Conservation (phyloP, 139 green algal genomes). For the Pseudopediastrum boryanum region DNA sequence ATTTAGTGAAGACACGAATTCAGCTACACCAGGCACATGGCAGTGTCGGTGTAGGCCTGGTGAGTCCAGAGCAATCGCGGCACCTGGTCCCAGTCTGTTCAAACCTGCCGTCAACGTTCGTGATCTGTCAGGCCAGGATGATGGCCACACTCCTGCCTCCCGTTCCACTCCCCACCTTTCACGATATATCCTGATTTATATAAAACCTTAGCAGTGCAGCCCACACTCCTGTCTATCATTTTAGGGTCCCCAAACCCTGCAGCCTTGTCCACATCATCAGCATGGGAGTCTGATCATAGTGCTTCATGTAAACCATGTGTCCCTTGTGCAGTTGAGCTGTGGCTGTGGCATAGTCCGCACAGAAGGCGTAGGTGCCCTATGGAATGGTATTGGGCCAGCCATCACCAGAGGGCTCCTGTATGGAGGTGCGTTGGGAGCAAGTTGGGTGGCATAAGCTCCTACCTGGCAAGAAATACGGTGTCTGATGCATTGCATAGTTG, state of each 20-base stretch:
- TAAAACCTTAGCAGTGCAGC: neutral
- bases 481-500: too few species aligned
- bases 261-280: too few species aligned
- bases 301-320: neutral
- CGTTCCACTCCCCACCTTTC: too few species aligned
- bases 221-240: neutral
- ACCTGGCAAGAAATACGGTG: too few species aligned
- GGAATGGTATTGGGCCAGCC: slow-evolving; percentile 59
- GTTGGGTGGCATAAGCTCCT: too few species aligned
- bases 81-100: too few species aligned
- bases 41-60: slow-evolving; percentile 7
- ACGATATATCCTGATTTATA: slow-evolving; percentile 6
- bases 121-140: too few species aligned
- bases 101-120: too few species aligned
- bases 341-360: slow-evolving; percentile 33
- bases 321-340: slow-evolving; percentile 33
- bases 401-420: slow-evolving; percentile 63
- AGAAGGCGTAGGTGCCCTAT: slow-evolving; percentile 62
- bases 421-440: slow-evolving; percentile 61
- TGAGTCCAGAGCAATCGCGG: too few species aligned
- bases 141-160: too few species aligned
- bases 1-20: slow-evolving; percentile 43
- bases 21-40: slow-evolving; percentile 24
- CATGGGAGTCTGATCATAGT: too few species aligned
- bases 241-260: too few species aligned